phyloP scores from a whole-genome alignment of 106 monocot genomes.

The Chionographis japonica region DNA sequence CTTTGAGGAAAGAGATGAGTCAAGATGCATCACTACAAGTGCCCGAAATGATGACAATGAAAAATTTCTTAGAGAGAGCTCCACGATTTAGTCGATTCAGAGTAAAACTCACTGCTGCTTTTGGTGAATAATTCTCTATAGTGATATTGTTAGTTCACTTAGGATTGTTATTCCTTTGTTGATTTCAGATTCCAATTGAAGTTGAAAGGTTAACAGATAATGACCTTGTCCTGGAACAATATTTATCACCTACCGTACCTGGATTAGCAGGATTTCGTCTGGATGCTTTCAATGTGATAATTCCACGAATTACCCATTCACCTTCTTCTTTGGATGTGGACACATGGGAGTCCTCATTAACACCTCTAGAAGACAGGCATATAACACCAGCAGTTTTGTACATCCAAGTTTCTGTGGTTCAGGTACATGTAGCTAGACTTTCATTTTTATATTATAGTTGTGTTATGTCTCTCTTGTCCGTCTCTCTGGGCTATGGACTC shows the following conservation, averaged over 20 bases:
- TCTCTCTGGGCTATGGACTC: not conserved
- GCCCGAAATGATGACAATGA: slow-evolving; percentile 60
- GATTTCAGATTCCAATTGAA: slow-evolving; percentile 77
- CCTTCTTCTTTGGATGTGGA: slow-evolving; percentile 49
- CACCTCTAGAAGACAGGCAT: slow-evolving; percentile 69
- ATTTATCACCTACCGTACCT: slow-evolving; percentile 48
- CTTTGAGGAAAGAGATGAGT: slow-evolving; percentile 33
- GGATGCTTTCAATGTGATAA: slow-evolving; percentile 78
- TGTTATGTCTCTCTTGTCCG: too few relatives aligned
- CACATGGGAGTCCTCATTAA: slow-evolving; percentile 69
- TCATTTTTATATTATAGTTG: not conserved
- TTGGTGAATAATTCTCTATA: not conserved
- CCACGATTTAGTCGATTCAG: slow-evolving; percentile 74
- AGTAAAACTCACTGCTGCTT: slow-evolving; percentile 29
- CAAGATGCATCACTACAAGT: slow-evolving; percentile 33
- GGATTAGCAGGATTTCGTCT: slow-evolving; percentile 82
- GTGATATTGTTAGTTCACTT: not conserved
- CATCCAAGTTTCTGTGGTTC: slow-evolving; percentile 76
- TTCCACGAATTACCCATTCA: slow-evolving; percentile 75
- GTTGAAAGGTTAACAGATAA: slow-evolving; percentile 72
- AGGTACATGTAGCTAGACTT: slow-evolving; percentile 36
- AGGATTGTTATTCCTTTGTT: slow-evolving; percentile 2
- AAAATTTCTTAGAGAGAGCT: slow-evolving; percentile 53
- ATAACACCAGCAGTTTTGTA: slow-evolving; percentile 75
- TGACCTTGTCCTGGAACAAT: slow-evolving; percentile 80